Percentiles rank a stretch among this genome's conserved stretches.
Conservation (phyloP, 192 early-diverging fungal species). For the Coemansia sp. region DNA sequence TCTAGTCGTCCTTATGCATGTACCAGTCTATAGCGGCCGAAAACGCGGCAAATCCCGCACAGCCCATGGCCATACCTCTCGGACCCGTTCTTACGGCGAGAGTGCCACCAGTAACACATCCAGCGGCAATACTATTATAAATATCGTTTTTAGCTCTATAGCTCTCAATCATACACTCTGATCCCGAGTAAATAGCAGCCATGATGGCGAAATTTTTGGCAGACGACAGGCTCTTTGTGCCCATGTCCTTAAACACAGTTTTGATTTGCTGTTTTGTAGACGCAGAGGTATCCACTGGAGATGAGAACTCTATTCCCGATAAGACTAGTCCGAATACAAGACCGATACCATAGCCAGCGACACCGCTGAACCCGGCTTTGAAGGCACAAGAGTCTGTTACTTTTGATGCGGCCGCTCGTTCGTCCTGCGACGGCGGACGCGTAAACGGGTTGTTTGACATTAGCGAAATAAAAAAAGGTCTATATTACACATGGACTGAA, state of each 20-base stretch:
- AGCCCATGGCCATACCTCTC: slow-evolving; percentile 76
- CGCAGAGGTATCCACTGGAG: slow-evolving; percentile 69
- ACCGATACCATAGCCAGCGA: slow-evolving; percentile 86
- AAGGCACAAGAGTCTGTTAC: slow-evolving; percentile 76
- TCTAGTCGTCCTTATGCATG: slow-evolving; percentile 66
- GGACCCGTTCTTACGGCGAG: slow-evolving; percentile 79
- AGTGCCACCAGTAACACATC: slow-evolving; percentile 91
- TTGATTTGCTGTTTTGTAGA: slow-evolving; percentile 85
- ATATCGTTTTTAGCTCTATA: slow-evolving; percentile 96
- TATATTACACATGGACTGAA: neutral
- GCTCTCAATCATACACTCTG: slow-evolving; percentile 95
- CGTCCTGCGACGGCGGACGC: slow-evolving; percentile 38
- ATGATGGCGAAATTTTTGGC: slow-evolving; percentile 96
- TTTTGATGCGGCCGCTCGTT: slow-evolving; percentile 39
- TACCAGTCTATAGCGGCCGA: slow-evolving; percentile 91
- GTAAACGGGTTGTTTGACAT: slow-evolving; percentile 49
- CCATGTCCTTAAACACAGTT: slow-evolving; percentile 89
- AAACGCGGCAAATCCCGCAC: slow-evolving; percentile 94
- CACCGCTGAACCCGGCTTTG: slow-evolving; percentile 71
- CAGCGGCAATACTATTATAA: slow-evolving; percentile 86
- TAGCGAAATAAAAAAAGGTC: neutral
- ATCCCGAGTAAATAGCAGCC: slow-evolving; percentile 88
- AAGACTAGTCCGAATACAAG: slow-evolving; percentile 92
- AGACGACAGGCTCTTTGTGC: slow-evolving; percentile 71
- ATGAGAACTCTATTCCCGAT: slow-evolving; percentile 86